These are phyloP conservation scores for Quercus phellos DNA, from an alignment of 331 rosid species.

Conservation along the genomic window DNA sequence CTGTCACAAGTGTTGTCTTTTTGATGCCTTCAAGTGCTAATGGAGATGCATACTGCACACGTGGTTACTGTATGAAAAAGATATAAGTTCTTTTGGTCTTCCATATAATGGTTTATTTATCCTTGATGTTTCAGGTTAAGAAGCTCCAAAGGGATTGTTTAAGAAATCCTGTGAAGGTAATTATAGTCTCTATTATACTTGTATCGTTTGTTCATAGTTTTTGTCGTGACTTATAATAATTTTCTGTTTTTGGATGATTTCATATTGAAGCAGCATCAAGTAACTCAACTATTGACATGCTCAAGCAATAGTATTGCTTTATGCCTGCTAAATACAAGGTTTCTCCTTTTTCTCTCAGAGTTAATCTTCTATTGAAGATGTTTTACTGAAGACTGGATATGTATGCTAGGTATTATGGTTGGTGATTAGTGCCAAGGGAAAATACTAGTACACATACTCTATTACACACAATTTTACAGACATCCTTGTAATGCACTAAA, in stretches of 20 bases:
- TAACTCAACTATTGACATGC: conserved; percentile 81
- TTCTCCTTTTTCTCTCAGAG: conserved; percentile 13
- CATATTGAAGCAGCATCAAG: conserved; percentile 84
- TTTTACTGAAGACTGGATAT: background rate
- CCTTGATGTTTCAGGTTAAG: conserved; percentile 52
- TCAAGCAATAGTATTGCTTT: conserved; percentile 68
- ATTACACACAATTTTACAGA: too few species aligned
- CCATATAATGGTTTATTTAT: background rate
- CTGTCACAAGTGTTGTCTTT: background rate
- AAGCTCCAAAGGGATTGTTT: conserved; percentile 86
- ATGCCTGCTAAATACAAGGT: conserved; percentile 79
- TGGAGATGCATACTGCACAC: background rate
- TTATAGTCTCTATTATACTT: background rate
- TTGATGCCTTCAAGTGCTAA: background rate
- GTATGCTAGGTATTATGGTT: background rate
- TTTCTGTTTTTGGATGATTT: conserved; percentile 11
- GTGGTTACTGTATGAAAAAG: background rate
- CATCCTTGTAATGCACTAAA: too few species aligned
- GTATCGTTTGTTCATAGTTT: background rate
- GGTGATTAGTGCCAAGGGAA: background rate
- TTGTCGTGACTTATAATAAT: conserved; percentile 3
- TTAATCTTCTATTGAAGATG: background rate
- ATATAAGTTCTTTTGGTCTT: background rate
- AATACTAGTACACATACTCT: too few species aligned
- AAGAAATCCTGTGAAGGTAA: conserved; percentile 90